phyloP scores from a whole-genome alignment of 163 green algal species.

The Prototheca stagnorum region DNA sequence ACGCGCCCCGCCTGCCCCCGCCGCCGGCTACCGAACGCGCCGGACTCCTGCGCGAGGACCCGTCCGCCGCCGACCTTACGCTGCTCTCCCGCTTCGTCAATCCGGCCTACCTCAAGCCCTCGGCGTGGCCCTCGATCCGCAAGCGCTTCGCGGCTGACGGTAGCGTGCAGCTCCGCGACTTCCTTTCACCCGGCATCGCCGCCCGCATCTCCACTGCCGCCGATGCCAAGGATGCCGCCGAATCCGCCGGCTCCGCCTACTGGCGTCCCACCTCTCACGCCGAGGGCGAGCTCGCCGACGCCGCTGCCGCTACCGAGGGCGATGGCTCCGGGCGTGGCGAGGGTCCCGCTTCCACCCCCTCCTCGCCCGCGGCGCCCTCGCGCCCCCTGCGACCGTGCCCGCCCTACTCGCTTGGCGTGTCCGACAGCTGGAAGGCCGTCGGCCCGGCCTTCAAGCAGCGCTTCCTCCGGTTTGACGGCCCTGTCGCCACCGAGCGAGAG shows the following conservation, averaged over 20 bases:
- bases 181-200: constrained; percentile 34
- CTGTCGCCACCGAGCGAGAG: not conserved
- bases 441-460: constrained; percentile 73
- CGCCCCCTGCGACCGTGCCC: no score
- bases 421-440: constrained; percentile 20
- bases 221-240: not conserved
- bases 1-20: no score
- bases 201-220: constrained; percentile 6
- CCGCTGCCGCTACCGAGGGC: no score
- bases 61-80: no score
- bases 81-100: constrained; percentile 39
- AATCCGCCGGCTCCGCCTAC: no score
- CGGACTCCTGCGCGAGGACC: no score
- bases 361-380: no score
- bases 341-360: no score
- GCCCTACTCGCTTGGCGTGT: constrained; percentile 23
- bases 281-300: no score
- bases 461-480: constrained; percentile 30
- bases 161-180: constrained; percentile 55
- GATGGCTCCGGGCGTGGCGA: no score
- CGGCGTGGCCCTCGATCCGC: constrained; percentile 21
- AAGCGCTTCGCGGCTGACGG: constrained; percentile 45
- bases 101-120: constrained; percentile 41
- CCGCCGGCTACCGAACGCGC: constrained; percentile 17
- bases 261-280: no score